Base-by-base conservation (phyloP, 2,329 filamentous ascomycete genomes). In the Cryphonectria radicalis region DNA sequence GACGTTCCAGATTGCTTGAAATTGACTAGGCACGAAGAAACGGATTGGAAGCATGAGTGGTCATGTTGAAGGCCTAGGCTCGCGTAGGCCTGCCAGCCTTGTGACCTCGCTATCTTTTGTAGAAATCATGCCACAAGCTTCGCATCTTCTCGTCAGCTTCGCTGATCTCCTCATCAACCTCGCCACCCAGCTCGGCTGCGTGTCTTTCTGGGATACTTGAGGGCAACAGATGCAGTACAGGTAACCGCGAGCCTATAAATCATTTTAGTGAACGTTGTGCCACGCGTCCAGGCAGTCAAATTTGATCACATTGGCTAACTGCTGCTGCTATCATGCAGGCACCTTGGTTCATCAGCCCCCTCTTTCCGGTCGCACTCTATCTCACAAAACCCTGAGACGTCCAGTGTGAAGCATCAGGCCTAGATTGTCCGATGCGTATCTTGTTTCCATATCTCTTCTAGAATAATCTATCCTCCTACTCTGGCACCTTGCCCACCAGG, bases 401-500 rank as follows among this genome's bases (percentile, higher is more conserved):
- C 42, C 62, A 3, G 59, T 57, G 37, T 66, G 57, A 5, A 72
- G 32, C 11, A 68, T 11, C 19, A 43, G 10, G 37, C 6, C 17
- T 46, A n/a, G 59, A 43, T 13, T 11, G 32, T 14, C 64, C 73
- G 74, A 69, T 28, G 4, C 74, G 70, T 35, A 78, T 68, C 67
- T 74, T 77, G 68, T 79, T 78, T 3, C 77, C 74, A 37, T 73
- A 73, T 4, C 25, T 65, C 11, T 70, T 62, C 74, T 77, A 76
- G 28, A 77, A 67, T 1, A 22, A 7, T 1, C 67, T 67, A 0
- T 73, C 73, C 0, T 74, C 73, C 77, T 76, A 77, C 8, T 62
- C 66, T 3, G 74, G 72, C 17, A 77, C 5, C 57, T 17, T 43
- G 4, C 5, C 43, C 17, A 32, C 37, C 10, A 5, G 25, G 7